A percentile compares a stretch with the other conserved stretches of the same genome.
phyloP scores from a whole-genome alignment of 179 eudicot species.

The Pouteria campechiana region DNA sequence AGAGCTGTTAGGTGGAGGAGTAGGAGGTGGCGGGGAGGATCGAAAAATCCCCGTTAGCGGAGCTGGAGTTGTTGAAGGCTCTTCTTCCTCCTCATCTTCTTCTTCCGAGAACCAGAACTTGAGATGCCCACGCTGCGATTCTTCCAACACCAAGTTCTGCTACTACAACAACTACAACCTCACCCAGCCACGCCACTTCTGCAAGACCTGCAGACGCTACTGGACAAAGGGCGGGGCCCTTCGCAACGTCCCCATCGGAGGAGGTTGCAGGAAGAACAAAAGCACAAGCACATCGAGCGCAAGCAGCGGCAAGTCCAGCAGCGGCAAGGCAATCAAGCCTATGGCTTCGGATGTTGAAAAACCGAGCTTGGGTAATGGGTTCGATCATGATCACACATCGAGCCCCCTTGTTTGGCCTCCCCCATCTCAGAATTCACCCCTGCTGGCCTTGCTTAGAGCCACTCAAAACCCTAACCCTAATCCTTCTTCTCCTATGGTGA shows the following conservation, averaged over 20 bases:
- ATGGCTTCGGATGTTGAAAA: constrained; percentile 18
- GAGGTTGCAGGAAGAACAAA: constrained; percentile 72
- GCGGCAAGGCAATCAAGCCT: not conserved
- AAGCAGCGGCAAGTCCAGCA: too few relatives aligned
- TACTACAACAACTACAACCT: constrained; percentile 93
- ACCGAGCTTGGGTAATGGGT: constrained; percentile 19
- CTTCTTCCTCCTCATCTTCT: constrained; percentile 16
- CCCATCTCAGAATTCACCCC: constrained; percentile 35
- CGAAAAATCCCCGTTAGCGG: constrained; percentile 21
- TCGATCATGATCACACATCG: constrained; percentile 17
- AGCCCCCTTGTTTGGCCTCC: constrained; percentile 23
- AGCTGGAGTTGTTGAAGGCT: constrained; percentile 10
- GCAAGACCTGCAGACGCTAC: constrained; percentile 77
- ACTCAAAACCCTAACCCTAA: constrained; percentile 29
- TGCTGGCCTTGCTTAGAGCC: constrained; percentile 50
- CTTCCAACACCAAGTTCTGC: constrained; percentile 73
- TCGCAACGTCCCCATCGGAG: constrained; percentile 71
- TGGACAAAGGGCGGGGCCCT: constrained; percentile 85
- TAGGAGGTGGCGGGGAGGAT: constrained; percentile 15
- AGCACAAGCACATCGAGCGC: constrained; percentile 7
- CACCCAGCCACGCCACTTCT: constrained; percentile 82
- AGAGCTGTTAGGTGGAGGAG: constrained; percentile 47
- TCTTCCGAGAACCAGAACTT: constrained; percentile 27
- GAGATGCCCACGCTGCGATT: constrained; percentile 70
- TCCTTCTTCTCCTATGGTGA: constrained; percentile 15